These are phyloP conservation scores for Lactarius akahatsu DNA, from an alignment of 768 basidiomycete species.

Conservation along the genomic window DNA sequence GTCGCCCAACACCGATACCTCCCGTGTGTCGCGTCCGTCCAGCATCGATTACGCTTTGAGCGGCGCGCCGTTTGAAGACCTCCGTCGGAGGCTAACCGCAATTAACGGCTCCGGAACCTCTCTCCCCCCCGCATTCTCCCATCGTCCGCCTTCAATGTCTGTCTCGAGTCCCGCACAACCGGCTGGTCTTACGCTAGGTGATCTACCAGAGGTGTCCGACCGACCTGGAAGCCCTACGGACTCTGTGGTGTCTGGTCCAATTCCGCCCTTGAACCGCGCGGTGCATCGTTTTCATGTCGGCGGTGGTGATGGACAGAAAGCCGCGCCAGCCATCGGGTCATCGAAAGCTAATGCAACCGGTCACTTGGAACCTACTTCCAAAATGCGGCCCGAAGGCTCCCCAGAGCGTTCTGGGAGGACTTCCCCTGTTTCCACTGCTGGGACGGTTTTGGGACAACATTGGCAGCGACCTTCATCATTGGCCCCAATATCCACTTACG, in stretches of 20 bases:
- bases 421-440: conserved; percentile 68
- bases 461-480: conserved; percentile 52
- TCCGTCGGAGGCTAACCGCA: conserved; percentile 69
- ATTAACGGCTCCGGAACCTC: conserved; percentile 75
- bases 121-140: conserved; percentile 45
- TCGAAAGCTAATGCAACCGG: conserved; percentile 83
- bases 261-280: conserved; percentile 58
- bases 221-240: conserved; percentile 80
- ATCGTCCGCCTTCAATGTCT: conserved; percentile 34
- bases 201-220: conserved; percentile 42
- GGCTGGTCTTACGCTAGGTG: conserved; percentile 30
- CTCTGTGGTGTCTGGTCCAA: conserved; percentile 70
- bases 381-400: conserved; percentile 62
- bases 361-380: conserved; percentile 71
- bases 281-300: conserved; percentile 67
- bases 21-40: conserved; percentile 46
- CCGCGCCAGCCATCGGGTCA: conserved; percentile 86
- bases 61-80: conserved; percentile 71
- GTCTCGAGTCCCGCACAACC: conserved; percentile 32
- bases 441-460: conserved; percentile 50
- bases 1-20: conserved; percentile 49
- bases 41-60: conserved; percentile 47
- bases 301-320: conserved; percentile 76
- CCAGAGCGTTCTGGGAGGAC: conserved; percentile 74
- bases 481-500: conserved; percentile 68